Evolutionary conservation across 768 basidiomycete species (phyloP).

Genomic region (Suillus variegatus): DNA sequence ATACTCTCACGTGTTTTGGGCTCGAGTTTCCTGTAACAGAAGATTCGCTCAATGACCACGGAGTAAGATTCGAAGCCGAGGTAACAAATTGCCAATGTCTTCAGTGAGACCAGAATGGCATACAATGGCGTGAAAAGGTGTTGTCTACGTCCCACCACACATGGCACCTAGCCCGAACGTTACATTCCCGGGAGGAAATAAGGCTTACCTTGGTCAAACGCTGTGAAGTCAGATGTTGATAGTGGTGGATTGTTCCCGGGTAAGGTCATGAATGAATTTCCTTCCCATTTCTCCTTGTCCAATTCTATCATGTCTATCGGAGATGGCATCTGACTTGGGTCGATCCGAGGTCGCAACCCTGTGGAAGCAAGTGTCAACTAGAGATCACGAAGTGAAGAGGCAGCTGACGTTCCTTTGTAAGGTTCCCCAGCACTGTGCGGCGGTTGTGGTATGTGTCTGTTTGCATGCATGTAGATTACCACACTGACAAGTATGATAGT

Average conservation of each 20-base stretch:
- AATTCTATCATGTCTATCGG: conserved; percentile 76
- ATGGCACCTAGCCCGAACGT: not conserved
- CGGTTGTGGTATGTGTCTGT: conserved; percentile 52
- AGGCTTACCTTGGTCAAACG: conserved; percentile 83
- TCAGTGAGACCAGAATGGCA: not conserved
- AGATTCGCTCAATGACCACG: not conserved
- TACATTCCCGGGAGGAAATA: not conserved
- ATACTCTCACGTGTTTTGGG: conserved; percentile 85
- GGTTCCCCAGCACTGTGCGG: conserved; percentile 59
- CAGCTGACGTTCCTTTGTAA: conserved; percentile 39
- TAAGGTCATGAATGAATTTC: conserved; percentile 65
- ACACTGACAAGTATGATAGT: not conserved
- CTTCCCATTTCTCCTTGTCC: conserved; percentile 80
- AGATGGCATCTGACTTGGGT: conserved; percentile 90
- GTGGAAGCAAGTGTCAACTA: conserved; percentile 13
- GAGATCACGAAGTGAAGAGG: not conserved
- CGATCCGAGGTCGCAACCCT: conserved; percentile 83
- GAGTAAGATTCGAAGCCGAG: not conserved
- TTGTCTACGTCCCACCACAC: not conserved
- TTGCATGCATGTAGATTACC: not conserved
- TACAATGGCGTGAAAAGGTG: not conserved
- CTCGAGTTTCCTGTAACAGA: conserved; percentile 73
- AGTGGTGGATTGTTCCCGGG: conserved; percentile 70
- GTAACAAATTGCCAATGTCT: not conserved
- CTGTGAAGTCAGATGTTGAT: conserved; percentile 82